Evolutionary conservation across 2,329 filamentous ascomycete species (phyloP).

Genomic region (Botrytis sinoallii): DNA sequence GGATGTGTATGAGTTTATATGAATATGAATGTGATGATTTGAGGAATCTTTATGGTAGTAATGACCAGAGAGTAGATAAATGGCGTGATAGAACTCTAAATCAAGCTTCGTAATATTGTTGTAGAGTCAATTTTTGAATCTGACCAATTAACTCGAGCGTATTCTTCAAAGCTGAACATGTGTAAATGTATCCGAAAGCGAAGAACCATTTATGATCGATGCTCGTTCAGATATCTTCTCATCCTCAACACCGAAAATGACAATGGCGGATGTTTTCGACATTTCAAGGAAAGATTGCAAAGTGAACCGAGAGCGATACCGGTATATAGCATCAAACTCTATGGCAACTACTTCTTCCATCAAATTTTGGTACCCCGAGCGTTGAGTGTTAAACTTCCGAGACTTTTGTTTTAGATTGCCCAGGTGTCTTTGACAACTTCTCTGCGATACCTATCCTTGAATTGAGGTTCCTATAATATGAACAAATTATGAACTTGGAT

Average conservation of each 20-base stretch:
- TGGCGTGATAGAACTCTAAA: background rate
- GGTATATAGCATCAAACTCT: background rate
- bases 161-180: background rate
- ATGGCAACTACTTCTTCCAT: background rate
- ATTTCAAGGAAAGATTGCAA: background rate
- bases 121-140: background rate
- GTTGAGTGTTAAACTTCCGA: background rate
- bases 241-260: background rate
- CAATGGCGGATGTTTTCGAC: rapidly evolving
- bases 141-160: background rate
- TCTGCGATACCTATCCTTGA: background rate
- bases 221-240: background rate
- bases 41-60: background rate
- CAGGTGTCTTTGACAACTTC: background rate
- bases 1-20: background rate
- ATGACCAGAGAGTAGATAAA: background rate
- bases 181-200: background rate
- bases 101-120: background rate
- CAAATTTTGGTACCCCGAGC: background rate
- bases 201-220: background rate
- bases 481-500: background rate
- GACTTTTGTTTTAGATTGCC: background rate
- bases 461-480: background rate
- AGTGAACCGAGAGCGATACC: background rate
- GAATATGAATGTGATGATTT: background rate